Conservation (phyloP, 2,329 filamentous ascomycete genomes). For the Fusarium sp. region DNA sequence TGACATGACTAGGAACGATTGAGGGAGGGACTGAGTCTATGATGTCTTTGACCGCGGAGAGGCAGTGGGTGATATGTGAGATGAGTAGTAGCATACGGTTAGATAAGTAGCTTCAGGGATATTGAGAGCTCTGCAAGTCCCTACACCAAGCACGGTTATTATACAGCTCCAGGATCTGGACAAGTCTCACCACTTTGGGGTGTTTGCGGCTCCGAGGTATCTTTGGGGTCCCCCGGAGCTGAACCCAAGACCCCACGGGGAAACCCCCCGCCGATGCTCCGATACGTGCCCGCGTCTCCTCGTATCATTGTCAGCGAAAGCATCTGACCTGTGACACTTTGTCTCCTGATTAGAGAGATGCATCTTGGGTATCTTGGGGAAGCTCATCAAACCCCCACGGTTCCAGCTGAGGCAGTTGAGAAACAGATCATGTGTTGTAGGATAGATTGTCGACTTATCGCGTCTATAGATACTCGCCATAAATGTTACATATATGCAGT, state of each 20-base stretch:
- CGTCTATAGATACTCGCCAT: not conserved
- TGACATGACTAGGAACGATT: not conserved
- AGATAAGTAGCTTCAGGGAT: too few relatives aligned
- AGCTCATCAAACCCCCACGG: constrained; percentile 3
- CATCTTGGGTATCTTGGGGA: not conserved
- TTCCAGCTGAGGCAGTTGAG: not conserved
- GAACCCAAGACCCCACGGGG: constrained; percentile 32
- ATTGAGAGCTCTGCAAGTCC: not conserved
- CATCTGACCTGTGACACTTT: constrained; percentile 1
- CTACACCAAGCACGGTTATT: not conserved
- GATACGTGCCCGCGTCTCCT: constrained; percentile 25
- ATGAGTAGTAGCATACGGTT: not conserved
- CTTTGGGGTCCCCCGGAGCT: too few relatives aligned
- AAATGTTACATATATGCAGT: too few relatives aligned
- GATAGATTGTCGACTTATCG: not conserved
- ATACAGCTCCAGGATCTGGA: constrained; percentile 1
- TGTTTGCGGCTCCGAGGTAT: too few relatives aligned
- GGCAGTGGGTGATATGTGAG: not conserved
- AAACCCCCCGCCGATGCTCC: constrained; percentile 14
- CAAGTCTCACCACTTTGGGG: constrained; percentile 7
- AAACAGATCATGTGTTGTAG: not conserved
- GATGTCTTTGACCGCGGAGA: not conserved
- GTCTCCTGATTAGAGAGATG: constrained; percentile 10
- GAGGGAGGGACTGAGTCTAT: not conserved
- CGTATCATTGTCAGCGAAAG: not conserved